Base-by-base conservation (phyloP, 2,329 filamentous ascomycete species). In the Sporothrix pallida region DNA sequence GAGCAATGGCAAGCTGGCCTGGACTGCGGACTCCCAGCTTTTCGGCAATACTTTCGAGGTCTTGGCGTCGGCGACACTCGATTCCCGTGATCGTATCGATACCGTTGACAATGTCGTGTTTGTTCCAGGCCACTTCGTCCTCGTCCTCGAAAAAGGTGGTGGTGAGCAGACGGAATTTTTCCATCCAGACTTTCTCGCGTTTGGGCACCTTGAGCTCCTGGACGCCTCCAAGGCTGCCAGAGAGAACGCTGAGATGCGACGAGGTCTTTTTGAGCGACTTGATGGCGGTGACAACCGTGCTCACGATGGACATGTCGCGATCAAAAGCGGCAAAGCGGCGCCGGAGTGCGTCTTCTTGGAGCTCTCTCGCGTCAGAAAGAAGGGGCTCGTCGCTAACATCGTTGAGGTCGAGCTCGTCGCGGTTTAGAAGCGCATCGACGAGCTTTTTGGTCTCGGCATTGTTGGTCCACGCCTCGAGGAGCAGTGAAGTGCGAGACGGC, bases 391-490 rank as follows among this genome's bases (percentile, higher is more conserved):
- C 62, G 17, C 42, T 67, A 42, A 15, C 46, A 2, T 9, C 10
- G 60, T 58, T 62, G 50, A 15, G 42, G 37, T n/a, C 3, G 44
- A 17, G 15, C 5, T 58, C 46, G 0, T 52, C 37, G 13, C 23
- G 42, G 20, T 17, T 50, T n/a, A 75, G 12, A 8, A 77, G 73
- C 26, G 58, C 23, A 5, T 71, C 58, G 7, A 76, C 20, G 0
- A 75, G 73, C 4, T 71, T 71, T 20, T 63, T 52, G 5, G 73
- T 75, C 2, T 74, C 71, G 8, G 69, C 17, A 54, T 74, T 52
- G 65, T 44, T 74, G 1, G 73, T 75, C 76, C 76, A 77, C 17
- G 72, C 76, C 48, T 77, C 75, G 3, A 76, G 72, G 0, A 77
- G 74, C 4, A 60, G 37, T 1, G 74, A 56, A 1, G 75, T 71